phyloP scores from a whole-genome alignment of 805 yeast genomes.

The Blastobotrys muscicola region DNA sequence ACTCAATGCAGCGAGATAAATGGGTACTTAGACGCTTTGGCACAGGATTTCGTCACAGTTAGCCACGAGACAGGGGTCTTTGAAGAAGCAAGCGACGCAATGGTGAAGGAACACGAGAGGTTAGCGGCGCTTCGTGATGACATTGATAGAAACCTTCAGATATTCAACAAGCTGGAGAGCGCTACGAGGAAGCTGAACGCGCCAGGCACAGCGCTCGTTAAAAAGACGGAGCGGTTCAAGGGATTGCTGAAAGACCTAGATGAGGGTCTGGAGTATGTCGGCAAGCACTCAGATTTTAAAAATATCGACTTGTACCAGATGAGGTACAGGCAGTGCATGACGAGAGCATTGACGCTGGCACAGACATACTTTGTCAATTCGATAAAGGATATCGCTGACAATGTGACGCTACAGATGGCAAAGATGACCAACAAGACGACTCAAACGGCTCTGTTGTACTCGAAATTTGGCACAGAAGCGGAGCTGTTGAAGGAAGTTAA shows the following conservation, averaged over 20 bases:
- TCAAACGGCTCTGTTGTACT: slow-evolving; percentile 55
- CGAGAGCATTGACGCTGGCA: slow-evolving; percentile 67
- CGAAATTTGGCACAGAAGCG: slow-evolving; percentile 45
- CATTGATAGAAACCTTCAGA: slow-evolving; percentile 40
- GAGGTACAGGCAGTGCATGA: slow-evolving; percentile 74
- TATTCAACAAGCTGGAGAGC: slow-evolving; percentile 63
- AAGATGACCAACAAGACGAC: slow-evolving; percentile 32
- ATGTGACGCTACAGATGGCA: slow-evolving; percentile 8
- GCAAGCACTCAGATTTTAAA: slow-evolving; percentile 47
- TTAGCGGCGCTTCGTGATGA: slow-evolving; percentile 36
- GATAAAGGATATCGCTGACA: slow-evolving; percentile 26
- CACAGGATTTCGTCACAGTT: slow-evolving; percentile 47
- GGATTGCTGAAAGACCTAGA: slow-evolving; percentile 52
- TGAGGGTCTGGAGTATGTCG: slow-evolving; percentile 52
- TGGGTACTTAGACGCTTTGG: slow-evolving; percentile 37
- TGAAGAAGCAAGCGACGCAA: slow-evolving; percentile 43
- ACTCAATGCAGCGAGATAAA: slow-evolving; percentile 38
- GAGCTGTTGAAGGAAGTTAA: slow-evolving; percentile 31
- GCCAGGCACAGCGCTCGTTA: slow-evolving; percentile 60
- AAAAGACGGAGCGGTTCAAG: slow-evolving; percentile 41
- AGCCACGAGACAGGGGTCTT: slow-evolving; percentile 54
- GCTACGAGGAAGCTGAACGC: slow-evolving; percentile 61
- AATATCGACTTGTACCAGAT: slow-evolving; percentile 61
- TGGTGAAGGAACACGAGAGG: slow-evolving; percentile 39
- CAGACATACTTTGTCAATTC: slow-evolving; percentile 47